A percentile compares a stretch with the other conserved stretches of the same genome.
Evolutionary conservation across 441 rosid species (phyloP).

Genomic region (Populus hybrid): DNA sequence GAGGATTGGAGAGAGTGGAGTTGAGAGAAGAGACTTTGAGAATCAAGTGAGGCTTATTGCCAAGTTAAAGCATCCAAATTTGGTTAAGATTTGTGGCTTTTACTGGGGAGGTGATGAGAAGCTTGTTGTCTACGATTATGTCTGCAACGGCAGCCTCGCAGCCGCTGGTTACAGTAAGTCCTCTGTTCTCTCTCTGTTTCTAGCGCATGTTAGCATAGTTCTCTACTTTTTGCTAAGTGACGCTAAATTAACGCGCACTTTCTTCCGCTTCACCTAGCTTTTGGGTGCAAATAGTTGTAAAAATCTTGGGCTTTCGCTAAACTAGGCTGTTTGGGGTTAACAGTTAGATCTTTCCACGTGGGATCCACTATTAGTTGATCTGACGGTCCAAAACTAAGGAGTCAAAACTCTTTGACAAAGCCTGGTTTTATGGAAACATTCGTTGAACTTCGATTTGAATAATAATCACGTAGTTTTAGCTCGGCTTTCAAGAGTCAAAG

Average conservation of each 20-base stretch:
- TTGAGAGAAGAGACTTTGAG: conserved; percentile 59
- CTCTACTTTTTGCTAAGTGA: neutral
- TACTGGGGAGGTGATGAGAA: conserved; percentile 78
- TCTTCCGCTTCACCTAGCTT: neutral
- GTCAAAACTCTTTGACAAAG: neutral
- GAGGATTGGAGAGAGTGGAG: conserved; percentile 67
- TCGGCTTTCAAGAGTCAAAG: neutral
- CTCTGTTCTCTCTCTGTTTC: neutral
- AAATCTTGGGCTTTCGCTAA: neutral
- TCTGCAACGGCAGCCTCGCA: conserved; percentile 66
- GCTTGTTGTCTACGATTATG: conserved; percentile 71
- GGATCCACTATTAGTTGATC: neutral
- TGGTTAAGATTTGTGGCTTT: conserved; percentile 72
- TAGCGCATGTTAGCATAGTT: conserved; percentile 13
- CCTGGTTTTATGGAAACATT: neutral
- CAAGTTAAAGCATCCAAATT: conserved; percentile 64
- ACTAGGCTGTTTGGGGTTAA: neutral
- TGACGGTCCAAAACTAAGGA: neutral
- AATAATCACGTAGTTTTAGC: neutral
- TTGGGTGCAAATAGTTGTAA: too few relatives aligned
- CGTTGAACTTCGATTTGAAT: neutral
- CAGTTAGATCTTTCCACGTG: neutral
- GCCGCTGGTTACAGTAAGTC: conserved; percentile 50
- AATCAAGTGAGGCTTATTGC: conserved; percentile 48
- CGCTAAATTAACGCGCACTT: neutral